A percentile compares a stretch with the other conserved stretches of the same genome.
phyloP scores from a whole-genome alignment of 1,284 basidiomycete genomes.

The Apiotrichum gamsii region DNA sequence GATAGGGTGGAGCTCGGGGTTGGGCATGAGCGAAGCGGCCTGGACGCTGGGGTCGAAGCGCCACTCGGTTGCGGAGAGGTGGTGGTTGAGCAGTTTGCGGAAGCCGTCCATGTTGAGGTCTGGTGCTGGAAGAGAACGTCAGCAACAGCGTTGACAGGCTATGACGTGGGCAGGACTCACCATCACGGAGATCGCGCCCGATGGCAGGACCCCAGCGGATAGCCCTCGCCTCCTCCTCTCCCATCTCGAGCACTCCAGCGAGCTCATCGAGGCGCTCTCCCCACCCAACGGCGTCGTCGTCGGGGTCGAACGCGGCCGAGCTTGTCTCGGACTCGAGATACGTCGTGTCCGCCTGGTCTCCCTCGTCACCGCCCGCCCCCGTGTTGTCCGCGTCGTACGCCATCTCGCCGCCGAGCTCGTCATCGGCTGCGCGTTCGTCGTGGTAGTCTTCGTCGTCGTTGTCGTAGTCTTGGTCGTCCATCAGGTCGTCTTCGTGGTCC shows the following conservation, averaged over 20 bases:
- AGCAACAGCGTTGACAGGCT: not conserved
- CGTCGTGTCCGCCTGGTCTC: slow-evolving; percentile 8
- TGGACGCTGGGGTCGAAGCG: slow-evolving; percentile 18
- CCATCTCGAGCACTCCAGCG: slow-evolving; percentile 36
- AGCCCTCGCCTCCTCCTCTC: slow-evolving; percentile 34
- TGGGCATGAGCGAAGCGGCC: too few relatives aligned
- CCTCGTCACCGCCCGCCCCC: slow-evolving; percentile 5
- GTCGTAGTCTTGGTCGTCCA: not conserved
- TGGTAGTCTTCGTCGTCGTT: not conserved
- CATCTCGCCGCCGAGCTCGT: not conserved
- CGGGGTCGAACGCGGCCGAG: slow-evolving; percentile 30
- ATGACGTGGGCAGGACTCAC: slow-evolving; percentile 1
- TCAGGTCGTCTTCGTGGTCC: not conserved
- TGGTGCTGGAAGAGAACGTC: slow-evolving; percentile 13
- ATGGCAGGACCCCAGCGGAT: slow-evolving; percentile 35
- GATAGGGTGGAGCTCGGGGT: slow-evolving; percentile 19
- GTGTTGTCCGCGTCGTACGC: not conserved
- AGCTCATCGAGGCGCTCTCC: slow-evolving; percentile 39
- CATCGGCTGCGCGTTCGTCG: not conserved
- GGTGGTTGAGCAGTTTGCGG: slow-evolving; percentile 30
- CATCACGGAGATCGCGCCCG: slow-evolving; percentile 11
- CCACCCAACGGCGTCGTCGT: slow-evolving; percentile 35
- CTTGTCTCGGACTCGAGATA: slow-evolving; percentile 19
- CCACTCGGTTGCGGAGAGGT: slow-evolving; percentile 37
- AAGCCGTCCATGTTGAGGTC: slow-evolving; percentile 24